Base-by-base conservation (phyloP, 495 filamentous ascomycete genomes). In the Talaromyces wortmannii region DNA sequence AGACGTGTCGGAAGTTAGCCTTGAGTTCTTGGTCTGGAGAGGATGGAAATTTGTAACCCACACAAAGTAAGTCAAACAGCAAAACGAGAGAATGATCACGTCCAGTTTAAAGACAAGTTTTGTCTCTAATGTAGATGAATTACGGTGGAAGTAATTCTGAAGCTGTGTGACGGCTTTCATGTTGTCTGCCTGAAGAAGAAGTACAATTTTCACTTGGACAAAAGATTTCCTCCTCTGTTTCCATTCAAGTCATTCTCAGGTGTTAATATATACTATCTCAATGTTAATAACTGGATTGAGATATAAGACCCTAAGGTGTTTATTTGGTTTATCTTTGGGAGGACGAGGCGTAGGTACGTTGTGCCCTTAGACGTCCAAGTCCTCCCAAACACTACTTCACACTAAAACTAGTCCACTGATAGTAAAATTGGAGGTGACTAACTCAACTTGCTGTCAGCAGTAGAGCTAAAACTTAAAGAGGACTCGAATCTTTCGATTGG, bases 71-170 rank as follows among this genome's bases (percentile, higher is more conserved):
- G 75, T 79, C 50, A 85, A 63, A 59, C 80, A 86, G 64, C 82
- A 85, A 59, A 84, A 85, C 12, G 77, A 81, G 31, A 87, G 63
- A 61, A 85, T 87, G 71, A 87, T 84, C 59, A 81, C 81, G 63
- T 85, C 83, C 33, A 67, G 62, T 31, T 67, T 67, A 36, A 52
- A 52, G 10, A 65, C 53, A 1, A 67, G 59, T 44, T 63, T 63
- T 11, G 46, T n/a, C 44, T 67, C 62, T 43, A 43, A 43, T 15
- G 40, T 2, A 11, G 40, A 43, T 11, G 40, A 43, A 15, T 43
- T 43, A 43, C n/a, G 1, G 4, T 15, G 11, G n/a, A 43, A 43
- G 40, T 43, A 43, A 11, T 43, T 15, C 40, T 4, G 40, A 15
- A 43, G 11, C 11, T 43, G 40, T 15, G 40, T 17, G 50, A 45